Base-by-base conservation (phyloP, 805 yeast species). In the Yamadazyma paraphyllophila region DNA sequence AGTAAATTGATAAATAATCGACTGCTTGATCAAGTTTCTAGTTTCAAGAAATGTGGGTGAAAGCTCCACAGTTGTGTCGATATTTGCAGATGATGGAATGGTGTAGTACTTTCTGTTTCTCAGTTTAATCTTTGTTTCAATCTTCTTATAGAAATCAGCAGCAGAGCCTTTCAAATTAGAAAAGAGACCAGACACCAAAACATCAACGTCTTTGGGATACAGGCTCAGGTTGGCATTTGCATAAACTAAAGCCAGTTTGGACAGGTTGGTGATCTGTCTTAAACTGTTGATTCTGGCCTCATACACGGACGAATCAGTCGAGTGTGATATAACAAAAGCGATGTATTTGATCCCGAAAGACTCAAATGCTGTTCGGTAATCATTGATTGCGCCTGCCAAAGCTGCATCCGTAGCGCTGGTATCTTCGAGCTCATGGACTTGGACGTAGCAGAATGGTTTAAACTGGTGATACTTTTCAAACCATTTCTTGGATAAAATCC, bases 21-120 rank as follows among this genome's bases (percentile, higher is more conserved):
- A 67, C 41, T 58, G 72, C 44, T 71, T 71, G 27, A 69, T 58
- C 36, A 62, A 48, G 47, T 68, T 70, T 25, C 77, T 49, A 1
- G 70, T 61, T 39, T 69, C 76, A 10, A 71, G 54, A 37, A 66
- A 65, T 43, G 56, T 57, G 2, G 77, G 77, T 1, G 68, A 55
- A 11, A 71, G 47, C 35, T 57, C 61, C 8, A 71, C 51, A 4
- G 50, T 46, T 0, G 73, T 66, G 30, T 60, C 62, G 7, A 60
- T 45, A n/a, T 48, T 40, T n/a, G 51, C 37, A 5, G 59, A 47
- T 5, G 62, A 49, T 1, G 74, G 74, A 27, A 59, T 53, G 1
- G 67, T 48, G 48, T 71, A 71, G 53, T 68, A 71, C 48, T 71
- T 71, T 26, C 56, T 61, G 44, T 55, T 44, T 7, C 77, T 49